Percentiles rank a stretch among this genome's conserved stretches.
phyloP scores from a whole-genome alignment of 352 stramenopile genomes.

The Blastocystis sp. region DNA sequence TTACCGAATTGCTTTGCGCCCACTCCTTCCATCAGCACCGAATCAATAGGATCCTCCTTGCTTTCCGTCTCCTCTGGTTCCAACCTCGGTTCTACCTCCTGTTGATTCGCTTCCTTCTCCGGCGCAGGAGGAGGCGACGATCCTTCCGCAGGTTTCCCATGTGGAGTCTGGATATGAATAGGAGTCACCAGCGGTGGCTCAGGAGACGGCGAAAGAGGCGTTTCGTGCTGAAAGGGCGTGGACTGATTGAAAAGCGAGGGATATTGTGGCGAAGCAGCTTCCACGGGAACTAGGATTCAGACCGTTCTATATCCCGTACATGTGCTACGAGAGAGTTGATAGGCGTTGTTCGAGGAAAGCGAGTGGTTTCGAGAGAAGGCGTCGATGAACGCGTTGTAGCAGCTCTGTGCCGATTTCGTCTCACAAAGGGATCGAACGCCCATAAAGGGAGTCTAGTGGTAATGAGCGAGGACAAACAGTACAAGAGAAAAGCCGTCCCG shows the following conservation, averaged over 20 bases:
- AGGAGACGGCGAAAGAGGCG: background rate
- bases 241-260: background rate
- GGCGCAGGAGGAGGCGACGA: background rate
- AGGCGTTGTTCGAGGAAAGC: background rate
- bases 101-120: background rate
- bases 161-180: background rate
- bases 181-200: background rate
- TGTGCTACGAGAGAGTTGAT: background rate
- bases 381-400: background rate
- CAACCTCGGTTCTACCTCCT: no score
- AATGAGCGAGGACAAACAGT: background rate
- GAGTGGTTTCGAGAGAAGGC: background rate
- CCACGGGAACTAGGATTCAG: background rate
- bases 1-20: background rate
- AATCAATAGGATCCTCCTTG: background rate
- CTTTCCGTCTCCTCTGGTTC: background rate
- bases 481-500: background rate
- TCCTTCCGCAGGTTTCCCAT: background rate
- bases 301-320: background rate
- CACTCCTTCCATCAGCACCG: constrained; percentile 15
- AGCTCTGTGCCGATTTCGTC: background rate
- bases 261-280: background rate
- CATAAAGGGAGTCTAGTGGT: background rate
- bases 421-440: background rate
- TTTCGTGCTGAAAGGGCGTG: background rate